These are phyloP conservation scores for Cucurbita moschata DNA, from an alignment of 306 rosid genomes.

Conservation along the genomic window DNA sequence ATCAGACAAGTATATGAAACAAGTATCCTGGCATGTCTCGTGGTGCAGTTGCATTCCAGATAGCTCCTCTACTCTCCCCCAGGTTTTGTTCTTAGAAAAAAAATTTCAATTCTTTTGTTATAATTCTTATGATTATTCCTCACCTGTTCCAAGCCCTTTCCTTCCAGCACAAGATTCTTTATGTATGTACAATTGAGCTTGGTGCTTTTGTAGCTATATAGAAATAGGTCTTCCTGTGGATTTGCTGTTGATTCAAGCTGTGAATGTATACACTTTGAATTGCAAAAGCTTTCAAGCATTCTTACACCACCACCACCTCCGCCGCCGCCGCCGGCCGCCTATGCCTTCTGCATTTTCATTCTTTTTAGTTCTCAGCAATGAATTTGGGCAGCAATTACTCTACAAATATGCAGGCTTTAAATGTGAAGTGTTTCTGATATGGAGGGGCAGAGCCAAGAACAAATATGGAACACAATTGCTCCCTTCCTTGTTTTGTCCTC, in stretches of 20 bases:
- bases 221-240: constrained; percentile 6
- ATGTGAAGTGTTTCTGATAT: no score
- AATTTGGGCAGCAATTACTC: neutral
- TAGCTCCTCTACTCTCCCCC: neutral
- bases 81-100: constrained; percentile 11
- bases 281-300: neutral
- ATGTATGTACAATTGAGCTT: constrained; percentile 22
- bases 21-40: neutral
- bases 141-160: neutral
- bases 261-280: neutral
- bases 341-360: neutral
- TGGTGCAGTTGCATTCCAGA: constrained; percentile 10
- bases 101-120: neutral
- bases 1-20: neutral
- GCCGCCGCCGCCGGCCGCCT: no score
- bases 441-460: no score
- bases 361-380: neutral
- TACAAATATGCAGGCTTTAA: no score
- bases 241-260: neutral
- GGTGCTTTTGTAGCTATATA: constrained; percentile 25
- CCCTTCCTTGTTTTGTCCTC: no score
- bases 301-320: neutral
- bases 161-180: constrained; percentile 15
- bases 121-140: neutral
- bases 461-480: no score